phyloP scores from a whole-genome alignment of 768 basidiomycete genomes.

The Lentinula guzmanii region DNA sequence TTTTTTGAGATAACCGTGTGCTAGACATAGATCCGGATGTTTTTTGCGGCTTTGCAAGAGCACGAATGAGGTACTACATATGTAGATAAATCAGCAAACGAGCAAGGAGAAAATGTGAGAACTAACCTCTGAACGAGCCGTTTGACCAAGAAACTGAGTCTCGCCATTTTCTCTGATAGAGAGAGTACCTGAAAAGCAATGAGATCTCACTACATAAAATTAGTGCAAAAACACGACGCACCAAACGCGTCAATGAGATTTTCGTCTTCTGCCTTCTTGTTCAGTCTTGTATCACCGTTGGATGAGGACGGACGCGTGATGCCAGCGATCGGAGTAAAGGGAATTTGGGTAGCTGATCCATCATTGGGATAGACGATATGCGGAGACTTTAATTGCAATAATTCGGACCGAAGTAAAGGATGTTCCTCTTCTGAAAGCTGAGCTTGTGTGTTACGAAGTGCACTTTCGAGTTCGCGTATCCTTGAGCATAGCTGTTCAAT shows the following conservation, averaged over 20 bases:
- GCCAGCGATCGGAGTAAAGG: too few relatives aligned
- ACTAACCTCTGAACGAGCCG: conserved; percentile 62
- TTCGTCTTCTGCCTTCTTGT: conserved; percentile 30
- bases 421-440: conserved; percentile 43
- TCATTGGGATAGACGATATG: not conserved
- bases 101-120: not conserved
- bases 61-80: conserved; percentile 49
- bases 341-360: too few relatives aligned
- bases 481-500: conserved; percentile 50
- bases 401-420: conserved; percentile 34
- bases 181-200: conserved; percentile 41
- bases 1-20: conserved; percentile 20
- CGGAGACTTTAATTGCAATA: conserved; percentile 22
- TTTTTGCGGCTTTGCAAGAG: conserved; percentile 14
- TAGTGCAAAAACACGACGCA: conserved; percentile 10
- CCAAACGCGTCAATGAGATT: conserved; percentile 43
- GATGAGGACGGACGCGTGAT: not conserved
- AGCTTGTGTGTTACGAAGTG: conserved; percentile 43
- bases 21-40: conserved; percentile 9
- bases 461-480: conserved; percentile 58
- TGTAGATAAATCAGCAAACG: not conserved
- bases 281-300: too few relatives aligned
- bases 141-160: conserved; percentile 54
- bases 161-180: conserved; percentile 50
- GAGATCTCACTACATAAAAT: too few relatives aligned